Percentiles rank a stretch among this genome's conserved stretches.
Conservation (phyloP, 1,284 basidiomycete species). For the Apiotrichum gamsii region DNA sequence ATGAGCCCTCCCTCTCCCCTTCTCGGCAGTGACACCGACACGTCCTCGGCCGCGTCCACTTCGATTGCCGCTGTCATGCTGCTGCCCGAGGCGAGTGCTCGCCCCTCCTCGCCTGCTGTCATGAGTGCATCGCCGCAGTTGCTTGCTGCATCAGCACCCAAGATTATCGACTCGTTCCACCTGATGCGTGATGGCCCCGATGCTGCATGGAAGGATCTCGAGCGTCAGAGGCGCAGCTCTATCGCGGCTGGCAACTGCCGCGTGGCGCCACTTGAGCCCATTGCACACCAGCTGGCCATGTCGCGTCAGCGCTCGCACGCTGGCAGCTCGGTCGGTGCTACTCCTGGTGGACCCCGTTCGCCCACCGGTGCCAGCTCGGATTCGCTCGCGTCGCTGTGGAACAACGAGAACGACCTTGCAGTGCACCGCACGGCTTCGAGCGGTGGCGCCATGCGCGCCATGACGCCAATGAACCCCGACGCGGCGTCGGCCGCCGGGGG, state of each 20-base stretch:
- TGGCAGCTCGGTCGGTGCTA: conserved; percentile 3
- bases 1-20: conserved; percentile 38
- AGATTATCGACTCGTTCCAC: conserved; percentile 36
- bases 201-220: conserved; percentile 34
- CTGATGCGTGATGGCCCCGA: conserved; percentile 34
- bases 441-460: conserved; percentile 21
- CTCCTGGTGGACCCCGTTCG: no score
- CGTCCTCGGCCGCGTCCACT: conserved; percentile 22
- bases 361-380: conserved; percentile 19
- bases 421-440: conserved; percentile 19
- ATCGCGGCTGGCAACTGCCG: conserved; percentile 12
- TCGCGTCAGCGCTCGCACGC: conserved; percentile 12
- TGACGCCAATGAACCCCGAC: conserved; percentile 23
- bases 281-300: conserved; percentile 10
- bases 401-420: conserved; percentile 15
- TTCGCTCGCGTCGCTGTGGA: conserved; percentile 28
- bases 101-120: no score
- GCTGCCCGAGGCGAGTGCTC: not conserved
- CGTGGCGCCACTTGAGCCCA: conserved; percentile 2
- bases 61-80: conserved; percentile 7
- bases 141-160: conserved; percentile 37
- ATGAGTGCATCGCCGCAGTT: no score
- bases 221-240: conserved; percentile 31
- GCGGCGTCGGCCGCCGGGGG: not conserved
- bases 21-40: conserved; percentile 37